Evolutionary conservation across 2,329 filamentous ascomycete species (phyloP).

Genomic region (Triangularia setosa): DNA sequence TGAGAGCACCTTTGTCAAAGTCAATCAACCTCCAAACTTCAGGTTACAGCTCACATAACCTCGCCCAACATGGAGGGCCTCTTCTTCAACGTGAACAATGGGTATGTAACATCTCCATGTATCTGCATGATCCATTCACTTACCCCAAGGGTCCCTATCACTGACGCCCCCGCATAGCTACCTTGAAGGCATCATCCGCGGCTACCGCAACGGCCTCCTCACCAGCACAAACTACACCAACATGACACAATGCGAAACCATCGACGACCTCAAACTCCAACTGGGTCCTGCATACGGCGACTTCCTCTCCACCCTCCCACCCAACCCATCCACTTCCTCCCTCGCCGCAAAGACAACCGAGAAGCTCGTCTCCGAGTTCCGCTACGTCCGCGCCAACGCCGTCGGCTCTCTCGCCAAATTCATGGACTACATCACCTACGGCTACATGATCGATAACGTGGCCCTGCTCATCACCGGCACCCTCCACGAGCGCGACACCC

Average conservation of each 20-base stretch:
- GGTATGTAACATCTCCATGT: constrained; percentile 49
- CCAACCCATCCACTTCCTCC: constrained; percentile 92
- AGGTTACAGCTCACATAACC: constrained; percentile 7
- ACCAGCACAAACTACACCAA: constrained; percentile 90
- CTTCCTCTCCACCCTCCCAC: constrained; percentile 87
- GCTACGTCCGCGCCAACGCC: constrained; percentile 91
- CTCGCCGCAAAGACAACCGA: constrained; percentile 95
- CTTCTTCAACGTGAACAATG: constrained; percentile 91
- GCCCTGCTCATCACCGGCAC: constrained; percentile 97
- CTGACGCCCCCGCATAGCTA: constrained; percentile 56
- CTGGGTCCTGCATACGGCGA: constrained; percentile 96
- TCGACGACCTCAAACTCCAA: constrained; percentile 97
- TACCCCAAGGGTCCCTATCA: constrained; percentile 5
- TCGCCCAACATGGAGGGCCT: constrained; percentile 73
- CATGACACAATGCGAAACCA: constrained; percentile 94
- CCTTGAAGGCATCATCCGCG: constrained; percentile 94
- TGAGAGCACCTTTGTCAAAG: not conserved
- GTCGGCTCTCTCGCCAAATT: constrained; percentile 89
- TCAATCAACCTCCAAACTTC: constrained; percentile 12
- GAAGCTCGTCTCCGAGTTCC: constrained; percentile 96
- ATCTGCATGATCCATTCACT: not conserved
- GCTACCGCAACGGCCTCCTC: constrained; percentile 91
- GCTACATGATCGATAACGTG: constrained; percentile 99
- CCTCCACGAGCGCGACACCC: constrained; percentile 92
- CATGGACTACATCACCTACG: constrained; percentile 97